Base-by-base conservation (phyloP, 2,329 filamentous ascomycete species). In the Botrytis galanthina region DNA sequence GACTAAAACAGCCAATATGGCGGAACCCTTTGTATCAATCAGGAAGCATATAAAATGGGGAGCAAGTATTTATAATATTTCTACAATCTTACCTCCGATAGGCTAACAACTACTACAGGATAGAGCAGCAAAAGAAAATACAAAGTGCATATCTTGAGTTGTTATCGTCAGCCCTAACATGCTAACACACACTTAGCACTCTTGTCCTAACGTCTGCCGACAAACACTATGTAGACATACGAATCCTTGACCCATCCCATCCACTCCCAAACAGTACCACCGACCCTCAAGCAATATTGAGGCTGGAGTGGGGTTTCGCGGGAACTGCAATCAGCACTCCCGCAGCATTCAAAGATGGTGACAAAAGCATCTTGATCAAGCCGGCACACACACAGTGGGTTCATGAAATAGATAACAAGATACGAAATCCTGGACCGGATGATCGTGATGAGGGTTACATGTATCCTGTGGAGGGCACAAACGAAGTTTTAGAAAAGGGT, bases 401-500 rank as follows among this genome's bases (percentile, higher is more conserved):
- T 8, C 78, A 79, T 64, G 78, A 76, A 76, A 72, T 79, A 37
- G 78, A 79, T 62, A 76, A 61, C n/a, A 78, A 78, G 42, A 78
- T 74, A 18, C 75, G 74, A 26, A 72, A 78, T 42, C 70, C 70
- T 12, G 44, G 70, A 14, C 35, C 61, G 1, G 74, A 78, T 48
- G 77, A 78, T 8, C 67, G 66, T 39, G 81, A 82, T 75, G 79
- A 81, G 67, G 81, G 81, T 0, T 76, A 80, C 44, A 79, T 82
- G 79, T 77, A 72, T n/a, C 76, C 77, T 2, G 73, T 77, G 63
- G 42, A 76, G 39, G 74, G 78, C 8, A 73, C 48, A 26, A 57
- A 54, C 29, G 75, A 78, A 42, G 76, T 79, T 22, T 63, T 82
- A 46, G 81, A 82, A 48, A 76, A 75, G 12, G 81, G 81, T 1